Evolutionary conservation across 257 asterid genomes (phyloP), one percentile per base, ranked within the genome.

Genomic region (Striga asiatica): DNA sequence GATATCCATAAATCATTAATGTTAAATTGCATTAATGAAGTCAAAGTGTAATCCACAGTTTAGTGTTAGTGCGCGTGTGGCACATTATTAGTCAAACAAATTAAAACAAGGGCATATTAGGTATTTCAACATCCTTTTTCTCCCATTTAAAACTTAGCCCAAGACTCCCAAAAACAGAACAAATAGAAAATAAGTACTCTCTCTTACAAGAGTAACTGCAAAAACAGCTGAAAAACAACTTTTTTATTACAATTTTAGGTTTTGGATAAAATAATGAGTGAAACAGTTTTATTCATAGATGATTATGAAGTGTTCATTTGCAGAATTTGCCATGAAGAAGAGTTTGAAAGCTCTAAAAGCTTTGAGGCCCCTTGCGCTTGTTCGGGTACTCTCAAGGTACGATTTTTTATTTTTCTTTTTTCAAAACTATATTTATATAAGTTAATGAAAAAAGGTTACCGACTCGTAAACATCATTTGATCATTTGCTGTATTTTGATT

Each of bases 321-420:
- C 69, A 81, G 96, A 78, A 86, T 89, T 38, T 89, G 98, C 74
- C 94, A 86, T 20, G 98, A 86, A 56, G 82, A 79, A 50, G 94
- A 86, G 48, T 71, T 76, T 8, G 91, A 78, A 61, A 76, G 89
- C 82, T 72, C 66, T 45, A 72, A 64, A 32, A 72, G 23, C 23
- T 65, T 85, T 42, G 94, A 83, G 58, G 56, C 82, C 50, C 98
- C 98, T 22, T 89, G 98, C 39, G 78, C 94, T 66, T 86, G 98
- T 68, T 86, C 98, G 25, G 98, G 98, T 17, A 86, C 94, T 66
- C 80, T 80, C 7, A 81, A 89, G 93, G 98, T 80, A 37, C n/a
- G n/a, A 25, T 18, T 11, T 54, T 3, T 17, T 1, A 19, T 11
- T 10, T 31, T 19, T 21, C 45, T 34, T 43, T 0, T 1, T 59